phyloP scores from a whole-genome alignment of 2,329 filamentous ascomycete genomes.

The Hymenoscyphus repandus region DNA sequence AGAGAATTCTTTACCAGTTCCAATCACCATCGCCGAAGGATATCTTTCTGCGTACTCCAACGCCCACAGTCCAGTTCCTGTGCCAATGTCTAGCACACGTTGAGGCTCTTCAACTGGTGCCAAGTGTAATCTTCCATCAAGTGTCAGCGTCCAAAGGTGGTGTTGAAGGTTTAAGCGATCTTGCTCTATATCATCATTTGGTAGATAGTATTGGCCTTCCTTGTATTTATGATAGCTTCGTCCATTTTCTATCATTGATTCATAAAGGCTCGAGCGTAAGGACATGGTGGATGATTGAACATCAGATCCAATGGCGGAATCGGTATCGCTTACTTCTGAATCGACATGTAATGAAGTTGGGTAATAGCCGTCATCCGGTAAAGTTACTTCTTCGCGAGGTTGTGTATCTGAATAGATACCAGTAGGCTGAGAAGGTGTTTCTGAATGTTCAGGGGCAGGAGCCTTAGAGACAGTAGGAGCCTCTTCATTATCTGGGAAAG shows the following conservation, averaged over 20 bases:
- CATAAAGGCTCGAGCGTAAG: constrained; percentile 13
- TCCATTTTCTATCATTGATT: constrained; percentile 17
- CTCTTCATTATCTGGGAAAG: background rate
- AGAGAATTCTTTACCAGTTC: constrained; percentile 4
- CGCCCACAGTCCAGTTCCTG: constrained; percentile 28
- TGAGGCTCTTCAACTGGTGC: constrained; percentile 9
- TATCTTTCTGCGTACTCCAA: constrained; percentile 11
- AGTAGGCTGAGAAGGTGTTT: background rate
- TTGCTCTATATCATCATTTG: constrained; percentile 42
- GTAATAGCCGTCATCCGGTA: constrained; percentile 9
- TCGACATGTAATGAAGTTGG: constrained; percentile 11
- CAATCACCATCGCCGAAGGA: constrained; percentile 6
- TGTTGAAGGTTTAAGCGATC: constrained; percentile 34
- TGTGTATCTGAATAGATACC: background rate
- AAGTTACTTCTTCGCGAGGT: background rate
- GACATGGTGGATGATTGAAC: constrained; percentile 14
- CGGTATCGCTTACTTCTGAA: constrained; percentile 8
- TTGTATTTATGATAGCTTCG: constrained; percentile 19
- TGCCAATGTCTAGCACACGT: constrained; percentile 29
- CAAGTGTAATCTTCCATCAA: constrained; percentile 12
- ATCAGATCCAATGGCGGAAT: constrained; percentile 11
- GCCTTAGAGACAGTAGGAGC: background rate
- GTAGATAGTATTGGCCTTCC: constrained; percentile 43
- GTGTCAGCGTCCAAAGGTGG: constrained; percentile 14
- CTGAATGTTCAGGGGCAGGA: background rate